Evolutionary conservation across 73 alveolate species (phyloP).

Genomic region (Diophrys appendiculata): DNA sequence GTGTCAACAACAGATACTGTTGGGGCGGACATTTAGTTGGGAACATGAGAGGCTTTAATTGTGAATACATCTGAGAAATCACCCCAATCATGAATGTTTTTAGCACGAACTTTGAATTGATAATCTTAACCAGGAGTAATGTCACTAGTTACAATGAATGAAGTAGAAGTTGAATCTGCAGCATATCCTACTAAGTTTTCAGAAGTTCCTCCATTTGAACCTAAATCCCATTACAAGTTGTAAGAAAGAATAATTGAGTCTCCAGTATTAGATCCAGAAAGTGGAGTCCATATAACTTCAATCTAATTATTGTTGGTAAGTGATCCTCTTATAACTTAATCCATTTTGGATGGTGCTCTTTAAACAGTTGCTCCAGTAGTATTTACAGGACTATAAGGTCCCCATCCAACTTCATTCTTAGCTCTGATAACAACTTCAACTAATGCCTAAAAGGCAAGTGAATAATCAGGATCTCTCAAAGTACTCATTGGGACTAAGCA

Average conservation of each 20-base stretch:
- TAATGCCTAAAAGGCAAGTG: neutral
- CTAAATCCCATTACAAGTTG: constrained; percentile 43
- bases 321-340: too few relatives aligned
- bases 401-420: constrained; percentile 24
- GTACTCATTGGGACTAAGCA: neutral
- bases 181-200: neutral
- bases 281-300: too few relatives aligned
- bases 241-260: constrained; percentile 54
- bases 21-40: constrained; percentile 28
- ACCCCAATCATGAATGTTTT: constrained; percentile 59
- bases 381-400: constrained; percentile 13
- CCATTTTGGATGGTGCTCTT: too few relatives aligned
- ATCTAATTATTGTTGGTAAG: too few relatives aligned
- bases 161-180: too few relatives aligned
- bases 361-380: constrained; percentile 29
- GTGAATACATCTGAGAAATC: constrained; percentile 16
- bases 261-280: constrained; percentile 32
- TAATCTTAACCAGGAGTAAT: constrained; percentile 15
- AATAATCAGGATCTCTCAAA: neutral
- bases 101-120: constrained; percentile 36
- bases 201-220: constrained; percentile 11
- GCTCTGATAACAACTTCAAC: constrained; percentile 43
- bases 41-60: constrained; percentile 35
- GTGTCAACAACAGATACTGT: neutral
- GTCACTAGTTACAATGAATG: neutral